phyloP scores from a whole-genome alignment of 2,329 filamentous ascomycete species.

The Pestalotiopsis sp. region DNA sequence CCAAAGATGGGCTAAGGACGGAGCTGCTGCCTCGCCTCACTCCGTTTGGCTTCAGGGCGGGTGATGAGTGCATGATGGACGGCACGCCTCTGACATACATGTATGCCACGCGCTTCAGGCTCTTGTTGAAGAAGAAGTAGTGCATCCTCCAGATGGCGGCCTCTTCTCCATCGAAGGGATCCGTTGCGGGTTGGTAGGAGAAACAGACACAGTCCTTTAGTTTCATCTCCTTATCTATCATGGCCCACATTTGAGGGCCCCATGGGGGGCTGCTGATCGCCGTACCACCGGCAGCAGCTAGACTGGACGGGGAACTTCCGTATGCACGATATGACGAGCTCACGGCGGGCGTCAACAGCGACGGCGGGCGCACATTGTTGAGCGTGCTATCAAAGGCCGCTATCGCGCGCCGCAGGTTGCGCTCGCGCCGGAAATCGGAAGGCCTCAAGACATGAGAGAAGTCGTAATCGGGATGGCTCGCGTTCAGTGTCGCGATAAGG shows the following conservation, averaged over 20 bases:
- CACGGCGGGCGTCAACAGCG: constrained; percentile 36
- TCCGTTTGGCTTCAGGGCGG: constrained; percentile 29
- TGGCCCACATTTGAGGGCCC: constrained; percentile 89
- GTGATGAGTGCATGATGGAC: constrained; percentile 56
- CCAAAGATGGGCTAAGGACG: constrained; percentile 12
- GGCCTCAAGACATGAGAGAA: constrained; percentile 92
- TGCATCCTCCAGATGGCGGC: constrained; percentile 93
- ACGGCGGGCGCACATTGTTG: constrained; percentile 75
- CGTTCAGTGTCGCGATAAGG: constrained; percentile 93
- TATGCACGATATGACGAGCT: constrained; percentile 43
- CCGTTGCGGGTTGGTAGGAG: constrained; percentile 85
- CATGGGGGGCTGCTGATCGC: constrained; percentile 64
- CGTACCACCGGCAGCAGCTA: constrained; percentile 41
- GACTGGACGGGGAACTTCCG: constrained; percentile 38
- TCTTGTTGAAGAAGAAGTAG: constrained; percentile 97
- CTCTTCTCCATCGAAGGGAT: constrained; percentile 90
- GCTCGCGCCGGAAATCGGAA: constrained; percentile 85
- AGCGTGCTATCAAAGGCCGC: constrained; percentile 85
- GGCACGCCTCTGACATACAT: constrained; percentile 89
- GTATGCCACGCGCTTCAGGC: constrained; percentile 90
- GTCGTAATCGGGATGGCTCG: constrained; percentile 94
- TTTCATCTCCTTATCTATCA: constrained; percentile 93
- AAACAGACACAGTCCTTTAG: constrained; percentile 88
- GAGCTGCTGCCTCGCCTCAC: constrained; percentile 29
- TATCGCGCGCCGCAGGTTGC: constrained; percentile 80